These are phyloP conservation scores for Aspergillus cristatus DNA, from an alignment of 495 filamentous ascomycete species.

Conservation along the genomic window DNA sequence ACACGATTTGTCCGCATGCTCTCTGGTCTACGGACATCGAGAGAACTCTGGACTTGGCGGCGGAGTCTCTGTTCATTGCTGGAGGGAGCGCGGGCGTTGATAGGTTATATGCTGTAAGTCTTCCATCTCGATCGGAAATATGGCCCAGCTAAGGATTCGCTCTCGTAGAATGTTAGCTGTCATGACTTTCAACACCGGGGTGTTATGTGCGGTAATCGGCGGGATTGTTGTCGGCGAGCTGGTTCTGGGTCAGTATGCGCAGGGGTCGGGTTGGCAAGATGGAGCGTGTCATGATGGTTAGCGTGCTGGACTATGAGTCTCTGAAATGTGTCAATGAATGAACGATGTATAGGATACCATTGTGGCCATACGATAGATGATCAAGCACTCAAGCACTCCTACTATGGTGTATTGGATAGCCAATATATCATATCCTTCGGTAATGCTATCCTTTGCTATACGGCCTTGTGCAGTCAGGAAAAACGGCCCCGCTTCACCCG, in stretches of 20 bases:
- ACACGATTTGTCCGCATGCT: not conserved
- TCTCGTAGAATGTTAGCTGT: slow-evolving; percentile 11
- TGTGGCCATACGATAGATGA: too few species aligned
- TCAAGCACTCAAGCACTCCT: too few species aligned
- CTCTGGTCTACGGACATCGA: slow-evolving; percentile 4
- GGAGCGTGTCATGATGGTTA: too few species aligned
- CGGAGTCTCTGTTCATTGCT: slow-evolving; percentile 4
- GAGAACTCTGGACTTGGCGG: slow-evolving; percentile 5
- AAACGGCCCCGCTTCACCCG: too few species aligned
- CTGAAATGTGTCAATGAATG: too few species aligned
- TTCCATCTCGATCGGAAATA: not conserved
- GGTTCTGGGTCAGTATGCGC: slow-evolving; percentile 6
- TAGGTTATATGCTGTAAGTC: slow-evolving; percentile 12
- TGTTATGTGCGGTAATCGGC: slow-evolving; percentile 7
- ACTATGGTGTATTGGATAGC: too few species aligned
- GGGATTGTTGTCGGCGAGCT: slow-evolving; percentile 10
- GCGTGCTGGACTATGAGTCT: too few species aligned
- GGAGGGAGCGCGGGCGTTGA: slow-evolving; percentile 6
- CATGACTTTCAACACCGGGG: slow-evolving; percentile 15
- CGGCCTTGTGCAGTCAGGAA: too few species aligned
- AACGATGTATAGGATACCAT: too few species aligned
- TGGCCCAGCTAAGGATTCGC: not conserved
- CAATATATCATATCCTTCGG: too few species aligned
- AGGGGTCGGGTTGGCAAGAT: not conserved
- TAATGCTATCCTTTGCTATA: too few species aligned